Percentiles rank a stretch among this genome's conserved stretches.
Evolutionary conservation across 2,329 filamentous ascomycete genomes (phyloP).

Genomic region (Penicillium sclerotigenum): DNA sequence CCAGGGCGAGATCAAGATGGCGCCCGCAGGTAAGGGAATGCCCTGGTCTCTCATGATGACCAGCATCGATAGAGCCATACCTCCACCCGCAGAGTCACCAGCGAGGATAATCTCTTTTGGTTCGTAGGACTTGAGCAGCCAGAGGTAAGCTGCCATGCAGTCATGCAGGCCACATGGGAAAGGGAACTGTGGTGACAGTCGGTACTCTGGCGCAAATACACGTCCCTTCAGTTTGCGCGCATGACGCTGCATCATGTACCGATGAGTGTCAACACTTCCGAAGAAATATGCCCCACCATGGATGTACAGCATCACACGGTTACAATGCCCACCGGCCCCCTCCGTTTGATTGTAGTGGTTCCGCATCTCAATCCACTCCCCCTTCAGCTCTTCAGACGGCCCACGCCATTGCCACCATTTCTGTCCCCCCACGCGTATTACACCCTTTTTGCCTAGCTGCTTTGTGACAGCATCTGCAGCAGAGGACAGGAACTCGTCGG

Average conservation of each 20-base stretch:
- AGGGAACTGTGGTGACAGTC: slow-evolving; percentile 87
- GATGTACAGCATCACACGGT: slow-evolving; percentile 85
- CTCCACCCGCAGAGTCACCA: slow-evolving; percentile 89
- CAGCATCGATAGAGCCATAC: slow-evolving; percentile 79
- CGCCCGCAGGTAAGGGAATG: slow-evolving; percentile 81
- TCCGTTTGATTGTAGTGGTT: slow-evolving; percentile 72
- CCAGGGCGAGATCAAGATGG: slow-evolving; percentile 90
- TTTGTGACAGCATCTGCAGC: slow-evolving; percentile 66
- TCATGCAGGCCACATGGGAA: slow-evolving; percentile 93
- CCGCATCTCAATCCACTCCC: slow-evolving; percentile 97
- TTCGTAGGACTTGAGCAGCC: slow-evolving; percentile 71
- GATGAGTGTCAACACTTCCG: slow-evolving; percentile 90
- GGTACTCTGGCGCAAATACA: slow-evolving; percentile 81
- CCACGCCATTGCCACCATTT: slow-evolving; percentile 87
- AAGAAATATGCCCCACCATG: slow-evolving; percentile 96
- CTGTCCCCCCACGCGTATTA: slow-evolving; percentile 72
- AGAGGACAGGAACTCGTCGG: slow-evolving; percentile 59
- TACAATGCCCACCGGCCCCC: slow-evolving; percentile 55
- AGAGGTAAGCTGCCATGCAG: slow-evolving; percentile 82
- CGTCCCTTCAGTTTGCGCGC: slow-evolving; percentile 88
- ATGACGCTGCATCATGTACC: slow-evolving; percentile 97
- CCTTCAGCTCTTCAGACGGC: slow-evolving; percentile 64
- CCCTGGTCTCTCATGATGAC: slow-evolving; percentile 78
- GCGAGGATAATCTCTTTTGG: slow-evolving; percentile 80
- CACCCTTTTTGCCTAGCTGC: slow-evolving; percentile 74